Conservation (phyloP, 139 green algal species). For the Zygnema circumcarinatum region DNA sequence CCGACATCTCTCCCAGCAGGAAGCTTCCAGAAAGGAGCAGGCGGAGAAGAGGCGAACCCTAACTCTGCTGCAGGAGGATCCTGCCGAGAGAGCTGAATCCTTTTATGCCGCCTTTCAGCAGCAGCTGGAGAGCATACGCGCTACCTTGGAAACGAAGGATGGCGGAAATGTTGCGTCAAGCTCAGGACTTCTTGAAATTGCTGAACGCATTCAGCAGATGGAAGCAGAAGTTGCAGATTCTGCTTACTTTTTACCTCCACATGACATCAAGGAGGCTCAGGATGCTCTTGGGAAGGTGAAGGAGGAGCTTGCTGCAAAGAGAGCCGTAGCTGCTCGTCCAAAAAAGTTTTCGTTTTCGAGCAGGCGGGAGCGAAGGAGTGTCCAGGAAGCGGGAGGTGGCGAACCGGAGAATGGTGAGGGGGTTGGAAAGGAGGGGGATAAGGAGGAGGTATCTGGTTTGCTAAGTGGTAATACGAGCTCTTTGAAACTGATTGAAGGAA, state of each 20-base stretch:
- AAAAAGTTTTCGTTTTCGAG: not conserved
- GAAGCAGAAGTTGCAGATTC: not conserved
- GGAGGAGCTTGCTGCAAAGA: not conserved
- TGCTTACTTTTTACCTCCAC: not conserved
- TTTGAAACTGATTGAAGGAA: not conserved
- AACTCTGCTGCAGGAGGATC: not conserved
- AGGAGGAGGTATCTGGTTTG: too few relatives aligned
- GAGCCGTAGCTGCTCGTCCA: not conserved
- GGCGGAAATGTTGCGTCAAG: not conserved
- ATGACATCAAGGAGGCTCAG: not conserved
- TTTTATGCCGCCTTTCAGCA: not conserved
- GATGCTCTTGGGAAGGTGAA: not conserved
- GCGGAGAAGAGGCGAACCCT: not conserved
- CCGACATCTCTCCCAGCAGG: not conserved
- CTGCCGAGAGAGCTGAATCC: not conserved
- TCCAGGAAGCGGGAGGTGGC: not conserved
- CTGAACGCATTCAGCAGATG: not conserved
- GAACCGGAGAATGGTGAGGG: not conserved
- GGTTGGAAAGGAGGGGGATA: not conserved
- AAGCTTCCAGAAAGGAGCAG: not conserved
- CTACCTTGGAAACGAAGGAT: not conserved
- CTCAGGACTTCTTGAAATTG: not conserved
- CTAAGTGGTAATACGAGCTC: too few relatives aligned
- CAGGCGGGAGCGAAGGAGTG: not conserved
- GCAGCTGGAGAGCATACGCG: not conserved